Percentiles rank a stretch among this genome's conserved stretches.
Evolutionary conservation across 345 rosid species (phyloP).

Genomic region (Linum trigynum): DNA sequence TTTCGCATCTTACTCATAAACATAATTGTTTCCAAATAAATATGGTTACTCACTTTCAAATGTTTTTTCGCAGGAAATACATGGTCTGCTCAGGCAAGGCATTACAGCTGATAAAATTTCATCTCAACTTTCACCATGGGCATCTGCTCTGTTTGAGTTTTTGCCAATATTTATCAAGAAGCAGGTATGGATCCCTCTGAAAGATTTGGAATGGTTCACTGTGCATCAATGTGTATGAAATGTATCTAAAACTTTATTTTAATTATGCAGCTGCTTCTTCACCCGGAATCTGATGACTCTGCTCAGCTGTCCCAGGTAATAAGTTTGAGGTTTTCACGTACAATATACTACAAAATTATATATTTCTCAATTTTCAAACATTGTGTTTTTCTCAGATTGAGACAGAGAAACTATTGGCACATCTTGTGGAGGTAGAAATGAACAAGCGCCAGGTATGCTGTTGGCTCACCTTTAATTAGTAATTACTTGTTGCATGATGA

Average conservation of each 20-base stretch:
- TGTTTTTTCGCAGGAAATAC: conserved; percentile 62
- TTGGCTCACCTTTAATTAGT: not conserved
- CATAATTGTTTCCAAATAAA: too few relatives aligned
- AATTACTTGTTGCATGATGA: not conserved
- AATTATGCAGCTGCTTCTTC: conserved; percentile 69
- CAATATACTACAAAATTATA: conserved; percentile 6
- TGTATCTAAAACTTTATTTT: conserved; percentile 20
- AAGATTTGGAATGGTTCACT: conserved; percentile 3
- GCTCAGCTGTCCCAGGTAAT: conserved; percentile 98
- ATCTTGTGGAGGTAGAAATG: conserved; percentile 95
- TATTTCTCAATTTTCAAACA: conserved; percentile 9
- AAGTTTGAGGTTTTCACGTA: conserved; percentile 9
- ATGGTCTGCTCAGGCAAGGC: conserved; percentile 58
- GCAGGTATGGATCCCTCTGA: conserved; percentile 44
- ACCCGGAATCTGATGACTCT: conserved; percentile 96
- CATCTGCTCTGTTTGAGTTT: conserved; percentile 85
- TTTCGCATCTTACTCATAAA: not conserved
- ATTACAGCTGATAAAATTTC: conserved; percentile 59
- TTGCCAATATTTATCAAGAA: conserved; percentile 81
- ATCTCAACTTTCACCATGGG: conserved; percentile 96
- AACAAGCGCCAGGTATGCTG: conserved; percentile 66
- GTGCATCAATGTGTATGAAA: conserved; percentile 6
- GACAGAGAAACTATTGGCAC: conserved; percentile 92
- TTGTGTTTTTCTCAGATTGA: conserved; percentile 51
- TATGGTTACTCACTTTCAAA: not conserved